Conservation (phyloP, 768 basidiomycete species). For the Hericium alpestre region DNA sequence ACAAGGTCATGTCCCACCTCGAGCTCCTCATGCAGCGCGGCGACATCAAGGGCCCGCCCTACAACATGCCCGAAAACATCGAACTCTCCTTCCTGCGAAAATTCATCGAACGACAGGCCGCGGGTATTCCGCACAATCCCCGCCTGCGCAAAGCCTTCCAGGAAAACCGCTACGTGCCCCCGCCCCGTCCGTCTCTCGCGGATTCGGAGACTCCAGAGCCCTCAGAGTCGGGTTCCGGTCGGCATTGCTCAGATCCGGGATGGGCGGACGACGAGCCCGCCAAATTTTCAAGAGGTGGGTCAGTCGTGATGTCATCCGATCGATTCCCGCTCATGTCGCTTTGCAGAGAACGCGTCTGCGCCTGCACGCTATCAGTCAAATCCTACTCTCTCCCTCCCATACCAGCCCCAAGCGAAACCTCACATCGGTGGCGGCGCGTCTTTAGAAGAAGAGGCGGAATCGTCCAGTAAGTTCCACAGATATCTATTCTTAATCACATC, state of each 20-base stretch:
- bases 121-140: constrained; percentile 72
- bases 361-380: constrained; percentile 1
- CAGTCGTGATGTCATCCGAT: not conserved
- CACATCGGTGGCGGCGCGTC: constrained; percentile 2
- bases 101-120: constrained; percentile 70
- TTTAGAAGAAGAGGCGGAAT: constrained; percentile 11
- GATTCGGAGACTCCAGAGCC: constrained; percentile 10
- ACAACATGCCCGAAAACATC: constrained; percentile 69
- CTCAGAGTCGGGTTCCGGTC: constrained; percentile 9
- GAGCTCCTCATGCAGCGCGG: constrained; percentile 83
- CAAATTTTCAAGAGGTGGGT: constrained; percentile 5
- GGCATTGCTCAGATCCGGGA: constrained; percentile 7
- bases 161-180: constrained; percentile 5
- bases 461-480: constrained; percentile 3
- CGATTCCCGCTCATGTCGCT: not conserved
- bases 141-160: constrained; percentile 39
- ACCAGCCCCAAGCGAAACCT: not conserved
- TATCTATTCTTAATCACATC: too few species aligned
- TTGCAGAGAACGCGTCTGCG: not conserved
- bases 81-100: constrained; percentile 71
- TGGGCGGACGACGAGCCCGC: constrained; percentile 8
- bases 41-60: constrained; percentile 76
- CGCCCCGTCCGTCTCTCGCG: constrained; percentile 3
- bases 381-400: not conserved
- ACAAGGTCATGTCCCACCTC: constrained; percentile 82